These are phyloP conservation scores for Coniochaeta hoffmannii DNA, from an alignment of 2,329 filamentous ascomycete species.

Conservation along the genomic window DNA sequence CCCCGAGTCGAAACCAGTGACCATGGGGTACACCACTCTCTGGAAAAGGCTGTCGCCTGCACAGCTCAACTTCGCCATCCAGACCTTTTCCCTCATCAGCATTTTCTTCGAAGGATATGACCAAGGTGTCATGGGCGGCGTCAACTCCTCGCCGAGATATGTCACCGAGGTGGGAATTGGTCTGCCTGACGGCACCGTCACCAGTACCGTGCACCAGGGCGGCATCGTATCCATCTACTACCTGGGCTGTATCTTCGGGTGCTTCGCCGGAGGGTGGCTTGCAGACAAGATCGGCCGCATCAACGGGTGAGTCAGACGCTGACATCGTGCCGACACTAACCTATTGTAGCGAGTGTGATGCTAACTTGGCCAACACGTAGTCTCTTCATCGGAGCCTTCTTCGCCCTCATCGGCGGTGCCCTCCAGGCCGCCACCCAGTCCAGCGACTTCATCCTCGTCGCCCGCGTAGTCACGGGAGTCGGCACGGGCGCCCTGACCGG, in stretches of 20 bases:
- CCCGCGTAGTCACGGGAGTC: conserved; percentile 41
- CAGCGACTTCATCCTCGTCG: conserved; percentile 39
- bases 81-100: conserved; percentile 20
- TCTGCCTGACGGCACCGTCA: conserved; percentile 33
- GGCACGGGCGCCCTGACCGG: conserved; percentile 44
- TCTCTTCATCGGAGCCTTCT: conserved; percentile 36
- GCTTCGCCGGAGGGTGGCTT: conserved; percentile 39
- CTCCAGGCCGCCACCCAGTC: conserved; percentile 36
- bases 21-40: conserved; percentile 29
- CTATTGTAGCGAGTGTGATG: neutral
- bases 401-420: conserved; percentile 40
- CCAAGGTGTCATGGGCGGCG: neutral
- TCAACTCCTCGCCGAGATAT: conserved; percentile 30
- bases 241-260: conserved; percentile 41
- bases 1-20: conserved; percentile 5
- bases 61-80: conserved; percentile 31
- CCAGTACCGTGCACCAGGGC: conserved; percentile 39
- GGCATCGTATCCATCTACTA: conserved; percentile 47
- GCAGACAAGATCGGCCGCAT: conserved; percentile 48
- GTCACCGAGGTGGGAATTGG: conserved; percentile 37
- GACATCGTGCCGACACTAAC: neutral
- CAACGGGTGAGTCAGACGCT: conserved; percentile 18
- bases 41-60: conserved; percentile 34
- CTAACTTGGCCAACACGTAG: conserved; percentile 16
- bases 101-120: conserved; percentile 27